Conservation (phyloP, 441 rosid genomes). For the Biscutella laevigata region DNA sequence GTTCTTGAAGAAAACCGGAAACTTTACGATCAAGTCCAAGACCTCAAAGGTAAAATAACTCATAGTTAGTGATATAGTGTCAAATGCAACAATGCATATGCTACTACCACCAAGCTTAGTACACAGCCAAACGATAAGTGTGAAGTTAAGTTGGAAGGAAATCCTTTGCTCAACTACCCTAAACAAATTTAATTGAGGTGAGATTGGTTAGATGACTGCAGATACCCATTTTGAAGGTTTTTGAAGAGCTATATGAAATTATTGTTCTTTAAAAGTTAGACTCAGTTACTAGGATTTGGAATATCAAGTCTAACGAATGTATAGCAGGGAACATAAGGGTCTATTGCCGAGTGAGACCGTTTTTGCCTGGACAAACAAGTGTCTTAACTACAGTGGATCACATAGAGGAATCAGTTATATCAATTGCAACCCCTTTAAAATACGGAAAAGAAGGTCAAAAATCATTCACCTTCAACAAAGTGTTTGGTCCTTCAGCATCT, state of each 20-base stretch:
- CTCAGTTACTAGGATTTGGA: neutral
- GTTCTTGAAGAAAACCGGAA: conserved; percentile 70
- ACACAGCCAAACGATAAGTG: no score
- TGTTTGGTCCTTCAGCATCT: conserved; percentile 46
- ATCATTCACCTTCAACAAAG: conserved; percentile 59
- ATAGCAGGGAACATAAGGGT: conserved; percentile 55
- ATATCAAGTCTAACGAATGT: conserved; percentile 5
- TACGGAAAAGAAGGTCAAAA: conserved; percentile 46
- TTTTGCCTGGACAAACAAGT: conserved; percentile 37
- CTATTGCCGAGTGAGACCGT: conserved; percentile 63
- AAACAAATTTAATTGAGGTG: neutral
- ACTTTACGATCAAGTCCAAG: conserved; percentile 66
- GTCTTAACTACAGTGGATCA: conserved; percentile 31
- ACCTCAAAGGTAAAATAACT: conserved; percentile 44
- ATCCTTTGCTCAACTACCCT: neutral
- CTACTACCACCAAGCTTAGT: neutral
- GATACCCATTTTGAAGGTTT: neutral
- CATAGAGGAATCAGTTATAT: conserved; percentile 42
- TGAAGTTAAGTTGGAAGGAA: neutral
- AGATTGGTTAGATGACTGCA: neutral
- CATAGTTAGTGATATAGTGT: neutral
- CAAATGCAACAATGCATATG: neutral
- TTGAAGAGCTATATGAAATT: neutral
- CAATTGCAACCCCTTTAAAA: conserved; percentile 37
- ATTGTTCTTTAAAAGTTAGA: conserved; percentile 7